phyloP scores from a whole-genome alignment of 176 grass and related monocot species.

The Miscanthus lutarioriparius region DNA sequence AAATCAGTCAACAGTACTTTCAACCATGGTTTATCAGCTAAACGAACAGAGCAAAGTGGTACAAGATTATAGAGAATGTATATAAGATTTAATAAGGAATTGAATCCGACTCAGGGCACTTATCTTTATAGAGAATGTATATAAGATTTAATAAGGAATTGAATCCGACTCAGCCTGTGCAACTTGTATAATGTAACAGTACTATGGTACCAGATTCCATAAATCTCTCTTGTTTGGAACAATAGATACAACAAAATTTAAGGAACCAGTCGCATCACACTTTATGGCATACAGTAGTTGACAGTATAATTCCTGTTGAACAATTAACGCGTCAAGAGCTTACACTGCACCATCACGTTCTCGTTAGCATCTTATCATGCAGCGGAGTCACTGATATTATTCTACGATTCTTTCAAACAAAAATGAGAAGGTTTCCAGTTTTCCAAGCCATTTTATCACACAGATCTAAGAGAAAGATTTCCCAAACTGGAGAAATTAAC shows the following conservation, averaged over 20 bases:
- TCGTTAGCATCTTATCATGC: not conserved
- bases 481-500: not conserved
- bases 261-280: not conserved
- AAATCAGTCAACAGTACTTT: too few species aligned
- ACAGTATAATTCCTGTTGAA: not conserved
- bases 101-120: not conserved
- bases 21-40: too few species aligned
- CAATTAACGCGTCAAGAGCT: not conserved
- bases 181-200: not conserved
- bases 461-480: not conserved
- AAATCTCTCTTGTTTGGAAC: not conserved
- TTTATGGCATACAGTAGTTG: constrained; percentile 3
- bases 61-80: too few species aligned
- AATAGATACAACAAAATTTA: not conserved
- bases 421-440: not conserved
- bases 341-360: not conserved
- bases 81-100: not conserved
- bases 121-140: too few species aligned
- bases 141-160: not conserved
- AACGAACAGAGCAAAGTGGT: too few species aligned
- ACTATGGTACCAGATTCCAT: not conserved
- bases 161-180: not conserved
- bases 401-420: not conserved
- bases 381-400: not conserved
- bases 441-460: not conserved